Percentiles rank a stretch among this genome's conserved stretches.
These are phyloP conservation scores for Podaxis sp. DNA, from an alignment of 768 basidiomycete species.

Conservation along the genomic window DNA sequence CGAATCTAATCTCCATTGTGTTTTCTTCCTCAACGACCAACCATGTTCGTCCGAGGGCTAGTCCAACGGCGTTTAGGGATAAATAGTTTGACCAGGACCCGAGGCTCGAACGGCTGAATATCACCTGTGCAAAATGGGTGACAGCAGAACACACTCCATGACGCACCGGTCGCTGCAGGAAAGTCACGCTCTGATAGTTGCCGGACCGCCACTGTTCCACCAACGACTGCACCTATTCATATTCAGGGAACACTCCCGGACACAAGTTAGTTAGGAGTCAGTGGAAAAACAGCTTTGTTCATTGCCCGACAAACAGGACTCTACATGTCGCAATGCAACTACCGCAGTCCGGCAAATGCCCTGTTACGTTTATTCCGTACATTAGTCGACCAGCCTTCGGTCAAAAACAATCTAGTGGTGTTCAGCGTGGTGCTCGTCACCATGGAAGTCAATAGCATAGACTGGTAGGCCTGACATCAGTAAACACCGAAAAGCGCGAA, in stretches of 20 bases:
- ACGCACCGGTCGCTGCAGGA: neutral
- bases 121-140: too few species aligned
- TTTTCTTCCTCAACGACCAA: too few species aligned
- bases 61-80: too few species aligned
- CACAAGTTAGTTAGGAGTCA: neutral
- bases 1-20: too few species aligned
- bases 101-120: too few species aligned
- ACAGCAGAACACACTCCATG: neutral
- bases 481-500: constrained; percentile 1
- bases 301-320: neutral
- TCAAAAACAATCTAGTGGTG: constrained; percentile 32
- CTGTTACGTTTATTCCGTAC: neutral
- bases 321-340: neutral
- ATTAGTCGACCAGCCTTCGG: neutral
- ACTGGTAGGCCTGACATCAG: constrained; percentile 37
- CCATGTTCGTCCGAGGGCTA: too few species aligned
- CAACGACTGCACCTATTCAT: neutral
- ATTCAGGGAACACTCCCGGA: neutral
- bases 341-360: neutral
- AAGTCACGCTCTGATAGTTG: neutral
- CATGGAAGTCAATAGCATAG: constrained; percentile 73
- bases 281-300: neutral
- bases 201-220: neutral
- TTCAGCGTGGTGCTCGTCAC: constrained; percentile 46
- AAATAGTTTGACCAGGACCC: too few species aligned